phyloP scores from a whole-genome alignment of 1,284 basidiomycete genomes.

The Acaromyces ingoldii region DNA sequence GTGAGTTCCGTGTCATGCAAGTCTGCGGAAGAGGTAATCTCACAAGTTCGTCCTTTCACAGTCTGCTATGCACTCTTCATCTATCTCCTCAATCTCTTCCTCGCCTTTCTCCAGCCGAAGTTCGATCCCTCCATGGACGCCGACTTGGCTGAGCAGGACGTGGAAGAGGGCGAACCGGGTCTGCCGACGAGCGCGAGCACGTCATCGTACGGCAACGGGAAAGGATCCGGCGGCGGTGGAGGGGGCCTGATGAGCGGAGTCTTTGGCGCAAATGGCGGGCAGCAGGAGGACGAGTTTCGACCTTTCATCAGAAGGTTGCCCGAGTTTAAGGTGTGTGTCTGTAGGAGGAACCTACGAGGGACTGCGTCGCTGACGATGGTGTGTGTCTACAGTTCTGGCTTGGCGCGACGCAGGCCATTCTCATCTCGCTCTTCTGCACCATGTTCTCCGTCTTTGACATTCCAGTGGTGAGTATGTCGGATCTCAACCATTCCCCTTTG shows the following conservation, averaged over 20 bases:
- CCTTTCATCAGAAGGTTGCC: conserved; percentile 94
- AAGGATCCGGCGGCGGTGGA: conserved; percentile 9
- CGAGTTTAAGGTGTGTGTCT: conserved; percentile 76
- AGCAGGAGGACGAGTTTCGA: conserved; percentile 46
- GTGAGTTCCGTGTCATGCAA: conserved; percentile 6
- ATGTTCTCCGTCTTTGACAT: conserved; percentile 66
- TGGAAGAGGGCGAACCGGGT: conserved; percentile 78
- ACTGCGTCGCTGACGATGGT: background rate
- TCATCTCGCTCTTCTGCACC: conserved; percentile 64
- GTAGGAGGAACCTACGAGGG: background rate
- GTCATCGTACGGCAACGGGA: conserved; percentile 11
- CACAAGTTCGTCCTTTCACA: conserved; percentile 1
- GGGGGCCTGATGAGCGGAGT: conserved; percentile 46
- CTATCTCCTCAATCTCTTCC: conserved; percentile 59
- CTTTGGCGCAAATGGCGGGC: conserved; percentile 62
- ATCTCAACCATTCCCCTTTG: too few relatives aligned
- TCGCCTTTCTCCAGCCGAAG: conserved; percentile 83
- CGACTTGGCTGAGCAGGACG: conserved; percentile 86
- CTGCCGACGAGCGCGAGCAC: conserved; percentile 43
- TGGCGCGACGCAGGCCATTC: conserved; percentile 79
- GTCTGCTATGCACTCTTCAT: conserved; percentile 50
- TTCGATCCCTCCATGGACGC: conserved; percentile 94
- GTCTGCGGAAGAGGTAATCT: background rate
- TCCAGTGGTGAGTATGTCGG: conserved; percentile 63
- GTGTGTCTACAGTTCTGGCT: conserved; percentile 63